phyloP scores from a whole-genome alignment of 176 grass and related monocot genomes.

The Saccharum spontaneum region DNA sequence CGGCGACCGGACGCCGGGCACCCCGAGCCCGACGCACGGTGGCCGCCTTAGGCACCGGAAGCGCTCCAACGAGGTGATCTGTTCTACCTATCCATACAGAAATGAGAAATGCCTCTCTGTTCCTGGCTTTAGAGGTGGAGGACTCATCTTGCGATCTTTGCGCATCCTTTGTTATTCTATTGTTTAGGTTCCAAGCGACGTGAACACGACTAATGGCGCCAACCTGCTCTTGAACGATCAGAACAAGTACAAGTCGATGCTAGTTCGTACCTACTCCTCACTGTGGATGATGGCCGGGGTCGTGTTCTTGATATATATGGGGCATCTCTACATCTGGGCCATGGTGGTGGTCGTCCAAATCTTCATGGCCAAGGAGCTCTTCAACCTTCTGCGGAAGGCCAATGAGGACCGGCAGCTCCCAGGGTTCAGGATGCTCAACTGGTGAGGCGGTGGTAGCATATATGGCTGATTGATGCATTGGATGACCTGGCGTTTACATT shows the following conservation, averaged over 20 bases:
- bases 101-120: background rate
- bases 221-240: slow-evolving; percentile 74
- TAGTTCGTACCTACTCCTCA: slow-evolving; percentile 80
- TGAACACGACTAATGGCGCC: slow-evolving; percentile 48
- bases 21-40: slow-evolving; percentile 29
- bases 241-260: slow-evolving; percentile 93
- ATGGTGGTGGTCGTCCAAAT: slow-evolving; percentile 90
- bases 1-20: slow-evolving; percentile 11
- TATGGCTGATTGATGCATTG: background rate
- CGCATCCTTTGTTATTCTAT: background rate
- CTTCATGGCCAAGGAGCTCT: slow-evolving; percentile 87
- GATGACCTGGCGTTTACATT: background rate
- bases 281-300: slow-evolving; percentile 85
- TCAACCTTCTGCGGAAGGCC: slow-evolving; percentile 70
- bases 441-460: slow-evolving; percentile 34
- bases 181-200: slow-evolving; percentile 51
- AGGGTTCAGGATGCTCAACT: slow-evolving; percentile 83
- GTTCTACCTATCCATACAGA: background rate
- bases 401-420: slow-evolving; percentile 85
- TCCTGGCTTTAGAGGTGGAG: background rate
- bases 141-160: background rate
- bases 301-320: slow-evolving; percentile 80
- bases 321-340: slow-evolving; percentile 83
- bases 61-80: slow-evolving; percentile 44
- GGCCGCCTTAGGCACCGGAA: slow-evolving; percentile 47